These are phyloP conservation scores for Xylaria curta DNA, from an alignment of 495 filamentous ascomycete genomes.

Conservation along the genomic window DNA sequence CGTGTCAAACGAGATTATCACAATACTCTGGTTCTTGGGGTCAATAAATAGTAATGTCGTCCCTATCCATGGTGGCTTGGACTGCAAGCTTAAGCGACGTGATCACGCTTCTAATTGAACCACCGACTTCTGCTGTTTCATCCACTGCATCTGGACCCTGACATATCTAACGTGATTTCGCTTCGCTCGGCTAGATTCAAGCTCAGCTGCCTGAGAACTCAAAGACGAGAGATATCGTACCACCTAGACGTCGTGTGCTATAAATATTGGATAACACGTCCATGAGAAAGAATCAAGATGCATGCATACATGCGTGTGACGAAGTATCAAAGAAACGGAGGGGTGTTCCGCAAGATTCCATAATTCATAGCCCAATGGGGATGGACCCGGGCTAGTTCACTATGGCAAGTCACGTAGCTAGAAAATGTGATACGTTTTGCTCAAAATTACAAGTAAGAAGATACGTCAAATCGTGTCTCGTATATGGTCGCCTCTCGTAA, in stretches of 20 bases:
- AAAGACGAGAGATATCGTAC: neutral
- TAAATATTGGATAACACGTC: neutral
- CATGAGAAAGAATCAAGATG: neutral
- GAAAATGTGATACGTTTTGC: too few species aligned
- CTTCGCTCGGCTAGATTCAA: neutral
- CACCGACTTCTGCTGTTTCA: neutral
- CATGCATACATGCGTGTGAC: neutral
- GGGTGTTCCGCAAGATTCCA: neutral
- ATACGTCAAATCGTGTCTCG: neutral
- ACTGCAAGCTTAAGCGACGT: slow-evolving; percentile 15
- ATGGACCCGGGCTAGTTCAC: neutral
- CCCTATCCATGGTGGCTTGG: neutral
- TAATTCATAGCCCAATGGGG: neutral
- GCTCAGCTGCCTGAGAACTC: neutral
- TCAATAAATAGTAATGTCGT: neutral
- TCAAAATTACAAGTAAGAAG: neutral
- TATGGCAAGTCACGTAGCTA: neutral
- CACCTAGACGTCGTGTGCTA: neutral
- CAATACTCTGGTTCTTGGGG: neutral
- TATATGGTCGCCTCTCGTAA: neutral
- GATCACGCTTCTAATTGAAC: neutral
- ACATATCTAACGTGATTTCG: neutral
- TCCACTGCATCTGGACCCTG: neutral
- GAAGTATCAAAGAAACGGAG: neutral
- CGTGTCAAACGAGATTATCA: neutral